These are phyloP conservation scores for Gnaphalium uliginosum DNA, from an alignment of 129 eudicot species.

Conservation along the genomic window DNA sequence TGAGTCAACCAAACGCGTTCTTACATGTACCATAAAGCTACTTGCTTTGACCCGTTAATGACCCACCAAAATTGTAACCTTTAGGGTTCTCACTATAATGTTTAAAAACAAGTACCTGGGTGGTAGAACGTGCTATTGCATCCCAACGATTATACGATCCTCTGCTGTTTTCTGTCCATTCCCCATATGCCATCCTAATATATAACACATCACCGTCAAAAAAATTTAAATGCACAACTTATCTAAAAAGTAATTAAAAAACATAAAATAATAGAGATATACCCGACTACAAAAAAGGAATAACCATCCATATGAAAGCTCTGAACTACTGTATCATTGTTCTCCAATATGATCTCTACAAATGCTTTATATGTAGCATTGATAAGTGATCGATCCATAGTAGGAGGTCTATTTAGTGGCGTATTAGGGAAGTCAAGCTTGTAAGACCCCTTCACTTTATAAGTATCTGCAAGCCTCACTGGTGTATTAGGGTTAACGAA, in stretches of 20 bases:
- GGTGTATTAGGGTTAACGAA: conserved; percentile 86
- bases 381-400: conserved; percentile 65
- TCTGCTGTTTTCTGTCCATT: conserved; percentile 81
- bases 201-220: background rate
- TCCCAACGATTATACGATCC: conserved; percentile 88
- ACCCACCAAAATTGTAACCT: background rate
- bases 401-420: conserved; percentile 62
- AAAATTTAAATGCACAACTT: background rate
- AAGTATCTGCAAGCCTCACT: conserved; percentile 81
- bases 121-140: conserved; percentile 82
- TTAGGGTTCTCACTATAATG: background rate
- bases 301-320: conserved; percentile 97
- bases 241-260: background rate
- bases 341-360: conserved; percentile 77
- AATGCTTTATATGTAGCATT: conserved; percentile 89
- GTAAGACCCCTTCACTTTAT: conserved; percentile 71
- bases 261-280: conserved; percentile 21
- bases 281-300: conserved; percentile 97
- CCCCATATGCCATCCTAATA: conserved; percentile 85
- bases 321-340: conserved; percentile 79
- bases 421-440: conserved; percentile 82
- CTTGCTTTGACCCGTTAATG: background rate
- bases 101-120: conserved; percentile 52
- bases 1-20: background rate
- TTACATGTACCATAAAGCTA: background rate